Conservation (phyloP, 345 rosid species). For the Bruguiera sexangula region DNA sequence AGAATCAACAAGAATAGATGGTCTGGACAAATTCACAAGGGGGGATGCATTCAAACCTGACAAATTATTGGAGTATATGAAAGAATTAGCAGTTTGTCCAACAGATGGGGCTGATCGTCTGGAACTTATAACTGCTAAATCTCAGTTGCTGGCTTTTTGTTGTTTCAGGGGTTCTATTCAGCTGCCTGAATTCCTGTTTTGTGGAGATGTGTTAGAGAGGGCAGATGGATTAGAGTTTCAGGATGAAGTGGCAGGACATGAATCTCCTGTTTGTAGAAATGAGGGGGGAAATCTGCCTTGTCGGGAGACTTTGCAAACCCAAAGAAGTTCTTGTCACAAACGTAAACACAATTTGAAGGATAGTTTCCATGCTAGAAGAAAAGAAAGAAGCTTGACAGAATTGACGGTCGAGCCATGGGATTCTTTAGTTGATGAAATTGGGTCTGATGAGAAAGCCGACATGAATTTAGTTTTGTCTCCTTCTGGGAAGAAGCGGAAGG, state of each 20-base stretch:
- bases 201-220: constrained; percentile 36
- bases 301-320: constrained; percentile 22
- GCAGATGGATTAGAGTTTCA: constrained; percentile 24
- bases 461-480: constrained; percentile 34
- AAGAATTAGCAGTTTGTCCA: constrained; percentile 50
- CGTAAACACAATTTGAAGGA: constrained; percentile 74
- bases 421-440: constrained; percentile 43
- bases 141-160: constrained; percentile 55
- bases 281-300: constrained; percentile 23
- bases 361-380: constrained; percentile 39
- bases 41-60: constrained; percentile 42
- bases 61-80: constrained; percentile 46
- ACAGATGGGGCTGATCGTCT: constrained; percentile 45
- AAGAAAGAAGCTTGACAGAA: constrained; percentile 49
- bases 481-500: constrained; percentile 55
- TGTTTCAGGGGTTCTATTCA: constrained; percentile 43
- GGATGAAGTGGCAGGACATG: constrained; percentile 17
- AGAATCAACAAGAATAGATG: constrained; percentile 39
- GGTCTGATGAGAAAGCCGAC: constrained; percentile 37
- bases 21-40: constrained; percentile 22
- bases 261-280: constrained; percentile 17
- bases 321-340: constrained; percentile 38
- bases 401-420: constrained; percentile 49
- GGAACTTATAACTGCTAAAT: constrained; percentile 52
- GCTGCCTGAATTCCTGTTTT: constrained; percentile 47